Evolutionary conservation across 1,284 basidiomycete species (phyloP).

Genomic region (Ceratobasidium sp.): DNA sequence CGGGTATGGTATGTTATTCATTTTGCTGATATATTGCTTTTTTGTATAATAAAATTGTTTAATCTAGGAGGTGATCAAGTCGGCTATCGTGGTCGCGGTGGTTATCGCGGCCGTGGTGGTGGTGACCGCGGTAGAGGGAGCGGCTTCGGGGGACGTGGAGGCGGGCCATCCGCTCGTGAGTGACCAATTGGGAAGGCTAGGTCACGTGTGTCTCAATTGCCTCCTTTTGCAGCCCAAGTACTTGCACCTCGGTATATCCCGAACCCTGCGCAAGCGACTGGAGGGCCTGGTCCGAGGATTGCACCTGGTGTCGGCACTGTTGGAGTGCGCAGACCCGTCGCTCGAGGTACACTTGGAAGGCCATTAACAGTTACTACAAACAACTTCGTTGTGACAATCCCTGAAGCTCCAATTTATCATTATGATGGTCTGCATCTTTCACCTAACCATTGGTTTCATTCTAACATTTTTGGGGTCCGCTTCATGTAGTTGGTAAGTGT

Average conservation of each 20-base stretch:
- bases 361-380: slow-evolving; percentile 58
- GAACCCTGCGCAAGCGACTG: background rate
- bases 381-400: slow-evolving; percentile 40
- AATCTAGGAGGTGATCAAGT: no score
- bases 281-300: background rate
- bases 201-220: background rate
- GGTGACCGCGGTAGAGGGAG: background rate
- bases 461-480: background rate
- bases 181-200: no score
- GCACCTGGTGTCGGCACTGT: background rate
- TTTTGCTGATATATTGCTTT: no score
- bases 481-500: slow-evolving; percentile 8
- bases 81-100: no score
- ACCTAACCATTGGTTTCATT: background rate
- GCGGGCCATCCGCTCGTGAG: background rate
- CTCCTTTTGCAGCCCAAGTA: background rate
- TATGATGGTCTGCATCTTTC: slow-evolving; percentile 39
- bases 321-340: background rate
- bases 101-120: background rate
- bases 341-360: slow-evolving; percentile 63
- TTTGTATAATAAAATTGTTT: no score
- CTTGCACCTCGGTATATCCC: background rate
- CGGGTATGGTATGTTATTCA: no score
- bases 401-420: slow-evolving; percentile 33
- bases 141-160: background rate